Evolutionary conservation across 768 basidiomycete species (phyloP), one percentile per base, ranked within the genome.

Genomic region (Chalciporus sphaerocephalus): DNA sequence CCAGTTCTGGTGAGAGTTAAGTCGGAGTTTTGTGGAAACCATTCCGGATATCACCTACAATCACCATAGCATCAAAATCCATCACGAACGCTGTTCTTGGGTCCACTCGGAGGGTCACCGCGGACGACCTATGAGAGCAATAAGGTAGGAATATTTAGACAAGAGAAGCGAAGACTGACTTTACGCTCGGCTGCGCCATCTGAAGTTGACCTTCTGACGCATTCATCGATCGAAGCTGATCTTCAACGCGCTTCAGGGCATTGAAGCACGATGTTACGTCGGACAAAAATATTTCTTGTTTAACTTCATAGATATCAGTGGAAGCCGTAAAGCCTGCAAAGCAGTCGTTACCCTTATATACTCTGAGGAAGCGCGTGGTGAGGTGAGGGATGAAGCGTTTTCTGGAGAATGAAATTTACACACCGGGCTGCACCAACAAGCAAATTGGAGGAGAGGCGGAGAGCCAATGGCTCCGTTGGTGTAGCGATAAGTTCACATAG

Each of bases 351-450:
- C 77, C 69, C 74, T 74, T 77, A 57, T 78, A 78, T 12, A 80
- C 72, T 3, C 73, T 78, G 28, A n/a, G 3, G 32, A 39, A 40
- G 6, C 21, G 38, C 11, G 27, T 22, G 36, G 21, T 59, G 24
- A 53, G 40, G 13, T 12, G 13, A 27, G 21, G n/a, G 12, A 40
- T 25, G 17, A n/a, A 8, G 30, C 27, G 17, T 23, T 32, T 35
- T 32, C 13, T n/a, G 13, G 30, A 5, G n/a, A 22, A 37, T 7
- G 18, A 33, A 3, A 18, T 22, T 4, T 37, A 56, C 79, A 48
- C 64, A 92, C 92, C 92, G 80, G 17, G 86, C 88, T 27, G 86
- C 92, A 4, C 92, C 92, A 49, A 94, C 84, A 75, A 95, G 82
- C 34, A 95, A 68, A 59, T 91, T 92, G 47, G 90, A 91, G 9